Evolutionary conservation across 2,329 filamentous ascomycete genomes (phyloP).

Genomic region (Colletotrichum sublineola): DNA sequence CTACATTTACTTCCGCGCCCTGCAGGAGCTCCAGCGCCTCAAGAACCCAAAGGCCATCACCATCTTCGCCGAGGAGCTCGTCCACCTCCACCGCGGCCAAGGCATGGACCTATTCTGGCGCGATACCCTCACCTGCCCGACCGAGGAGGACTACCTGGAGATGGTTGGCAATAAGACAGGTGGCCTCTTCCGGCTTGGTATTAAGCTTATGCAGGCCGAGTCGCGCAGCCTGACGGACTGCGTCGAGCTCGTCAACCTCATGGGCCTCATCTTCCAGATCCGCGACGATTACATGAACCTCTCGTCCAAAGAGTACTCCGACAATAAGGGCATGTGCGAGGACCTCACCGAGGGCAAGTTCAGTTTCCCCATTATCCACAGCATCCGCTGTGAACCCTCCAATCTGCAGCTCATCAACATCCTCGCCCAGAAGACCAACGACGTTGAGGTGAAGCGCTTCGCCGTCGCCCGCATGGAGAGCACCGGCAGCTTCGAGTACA

Average conservation of each 20-base stretch:
- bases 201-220: slow-evolving; percentile 91
- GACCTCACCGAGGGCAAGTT: slow-evolving; percentile 98
- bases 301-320: slow-evolving; percentile 77
- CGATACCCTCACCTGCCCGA: slow-evolving; percentile 85
- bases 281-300: slow-evolving; percentile 96
- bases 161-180: slow-evolving; percentile 95
- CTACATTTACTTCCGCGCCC: slow-evolving; percentile 86
- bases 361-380: slow-evolving; percentile 94
- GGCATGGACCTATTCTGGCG: slow-evolving; percentile 95
- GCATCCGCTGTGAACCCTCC: slow-evolving; percentile 80
- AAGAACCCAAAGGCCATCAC: slow-evolving; percentile 75
- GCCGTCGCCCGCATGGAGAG: slow-evolving; percentile 92
- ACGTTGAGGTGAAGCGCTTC: slow-evolving; percentile 91
- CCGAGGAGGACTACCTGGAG: slow-evolving; percentile 91
- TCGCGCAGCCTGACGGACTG: slow-evolving; percentile 72
- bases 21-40: slow-evolving; percentile 80
- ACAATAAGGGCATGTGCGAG: slow-evolving; percentile 94
- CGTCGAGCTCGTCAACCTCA: slow-evolving; percentile 85
- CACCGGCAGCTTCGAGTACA: slow-evolving; percentile 92
- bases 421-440: slow-evolving; percentile 87
- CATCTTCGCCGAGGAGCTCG: slow-evolving; percentile 84
- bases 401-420: slow-evolving; percentile 92
- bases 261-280: slow-evolving; percentile 91
- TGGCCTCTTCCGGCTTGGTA: slow-evolving; percentile 84
- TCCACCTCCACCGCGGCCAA: slow-evolving; percentile 88